phyloP scores from a whole-genome alignment of 1,139 yeast genomes.

The Sugiyamaella sp. region DNA sequence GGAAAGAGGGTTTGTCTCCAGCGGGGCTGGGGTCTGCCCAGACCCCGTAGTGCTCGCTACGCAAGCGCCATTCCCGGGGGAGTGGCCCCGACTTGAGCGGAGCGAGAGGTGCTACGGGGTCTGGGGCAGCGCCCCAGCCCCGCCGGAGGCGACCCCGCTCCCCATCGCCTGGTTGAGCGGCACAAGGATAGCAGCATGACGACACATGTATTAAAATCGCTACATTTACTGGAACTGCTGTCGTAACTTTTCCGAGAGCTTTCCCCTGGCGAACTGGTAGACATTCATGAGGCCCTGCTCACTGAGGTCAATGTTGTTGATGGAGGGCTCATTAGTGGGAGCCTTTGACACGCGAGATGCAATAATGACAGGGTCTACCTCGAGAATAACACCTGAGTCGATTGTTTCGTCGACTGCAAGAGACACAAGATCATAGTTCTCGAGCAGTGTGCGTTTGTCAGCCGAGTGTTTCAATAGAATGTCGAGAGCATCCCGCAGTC shows the following conservation, averaged over 20 bases:
- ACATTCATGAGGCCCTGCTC: constrained; percentile 90
- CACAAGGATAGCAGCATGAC: too few relatives aligned
- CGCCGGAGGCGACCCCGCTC: too few relatives aligned
- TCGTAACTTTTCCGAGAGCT: constrained; percentile 74
- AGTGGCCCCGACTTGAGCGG: too few relatives aligned
- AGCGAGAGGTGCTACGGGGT: too few relatives aligned
- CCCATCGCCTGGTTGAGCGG: too few relatives aligned
- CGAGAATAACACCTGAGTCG: constrained; percentile 83
- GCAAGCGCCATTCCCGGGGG: too few relatives aligned
- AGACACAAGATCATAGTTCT: constrained; percentile 81
- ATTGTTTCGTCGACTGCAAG: constrained; percentile 89
- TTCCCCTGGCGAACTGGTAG: constrained; percentile 86
- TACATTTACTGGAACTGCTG: constrained; percentile 56
- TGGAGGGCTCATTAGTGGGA: constrained; percentile 65
- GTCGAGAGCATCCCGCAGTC: constrained; percentile 79
- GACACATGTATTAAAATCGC: constrained; percentile 3
- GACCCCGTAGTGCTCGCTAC: constrained; percentile 3
- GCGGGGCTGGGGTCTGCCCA: constrained; percentile 8
- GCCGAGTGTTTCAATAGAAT: constrained; percentile 72
- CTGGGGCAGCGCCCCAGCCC: constrained; percentile 1
- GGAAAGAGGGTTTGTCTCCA: not conserved
- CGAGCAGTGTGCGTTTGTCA: constrained; percentile 78
- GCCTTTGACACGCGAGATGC: constrained; percentile 88
- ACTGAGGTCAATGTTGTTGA: constrained; percentile 73
- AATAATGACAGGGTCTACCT: constrained; percentile 83